Evolutionary conservation across 2,329 filamentous ascomycete genomes (phyloP).

Genomic region (Metarhizium sp.): DNA sequence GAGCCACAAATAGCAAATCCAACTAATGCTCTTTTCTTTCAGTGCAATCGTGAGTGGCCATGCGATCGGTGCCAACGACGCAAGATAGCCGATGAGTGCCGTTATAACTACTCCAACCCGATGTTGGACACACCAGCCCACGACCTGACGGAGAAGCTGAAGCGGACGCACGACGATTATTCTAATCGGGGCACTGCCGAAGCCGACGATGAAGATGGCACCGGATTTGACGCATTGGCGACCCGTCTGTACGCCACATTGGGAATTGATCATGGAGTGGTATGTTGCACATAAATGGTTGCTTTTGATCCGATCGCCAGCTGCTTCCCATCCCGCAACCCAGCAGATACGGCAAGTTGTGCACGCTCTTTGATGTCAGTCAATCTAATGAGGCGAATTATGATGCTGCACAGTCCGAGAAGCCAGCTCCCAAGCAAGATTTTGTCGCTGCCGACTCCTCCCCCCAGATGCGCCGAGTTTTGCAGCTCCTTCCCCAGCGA

Average conservation of each 20-base stretch:
- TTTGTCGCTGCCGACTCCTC: slow-evolving; percentile 11
- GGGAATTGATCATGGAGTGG: slow-evolving; percentile 11
- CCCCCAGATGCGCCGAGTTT: slow-evolving; percentile 14
- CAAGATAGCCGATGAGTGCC: slow-evolving; percentile 19
- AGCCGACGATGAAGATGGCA: slow-evolving; percentile 1
- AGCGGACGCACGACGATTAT: slow-evolving; percentile 3
- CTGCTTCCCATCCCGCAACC: neutral
- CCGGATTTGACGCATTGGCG: slow-evolving; percentile 12
- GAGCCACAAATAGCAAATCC: no score
- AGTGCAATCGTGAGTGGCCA: slow-evolving; percentile 25
- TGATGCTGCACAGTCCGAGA: slow-evolving; percentile 7
- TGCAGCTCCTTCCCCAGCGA: slow-evolving; percentile 15
- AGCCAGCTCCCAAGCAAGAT: slow-evolving; percentile 10
- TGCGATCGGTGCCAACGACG: slow-evolving; percentile 22
- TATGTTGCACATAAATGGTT: neutral
- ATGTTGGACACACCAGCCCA: neutral
- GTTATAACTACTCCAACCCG: slow-evolving; percentile 13
- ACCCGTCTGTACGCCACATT: slow-evolving; percentile 13
- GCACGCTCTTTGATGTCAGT: neutral
- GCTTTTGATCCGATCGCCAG: neutral
- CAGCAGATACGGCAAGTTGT: neutral
- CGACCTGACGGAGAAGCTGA: slow-evolving; percentile 4
- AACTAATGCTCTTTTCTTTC: neutral
- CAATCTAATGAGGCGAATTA: neutral
- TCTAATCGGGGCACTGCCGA: neutral